phyloP scores from a whole-genome alignment of 192 early-diverging fungal genomes.

The Spinellus fusiger region DNA sequence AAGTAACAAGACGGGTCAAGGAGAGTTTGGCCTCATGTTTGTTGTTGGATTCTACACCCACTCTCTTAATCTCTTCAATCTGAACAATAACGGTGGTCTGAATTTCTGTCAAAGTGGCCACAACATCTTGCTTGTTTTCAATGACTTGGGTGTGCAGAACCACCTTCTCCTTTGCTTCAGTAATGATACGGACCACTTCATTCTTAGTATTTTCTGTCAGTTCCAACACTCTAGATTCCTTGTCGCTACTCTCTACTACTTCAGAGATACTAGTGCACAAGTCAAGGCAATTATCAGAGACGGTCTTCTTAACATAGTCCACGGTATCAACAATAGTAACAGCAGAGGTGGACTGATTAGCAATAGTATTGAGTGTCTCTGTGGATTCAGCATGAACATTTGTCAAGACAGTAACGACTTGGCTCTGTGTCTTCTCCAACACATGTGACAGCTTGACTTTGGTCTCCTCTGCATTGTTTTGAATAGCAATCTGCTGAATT shows the following conservation, averaged over 20 bases:
- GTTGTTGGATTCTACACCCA: background rate
- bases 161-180: slow-evolving; percentile 1
- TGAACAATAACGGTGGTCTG: slow-evolving; percentile 4
- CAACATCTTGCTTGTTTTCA: background rate
- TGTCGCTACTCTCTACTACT: background rate
- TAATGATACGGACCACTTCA: slow-evolving; percentile 5
- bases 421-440: background rate
- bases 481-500: slow-evolving; percentile 7
- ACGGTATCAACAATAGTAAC: slow-evolving; percentile 11
- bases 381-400: background rate
- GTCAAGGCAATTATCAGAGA: background rate
- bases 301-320: slow-evolving; percentile 1
- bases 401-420: background rate
- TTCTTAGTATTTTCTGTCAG: slow-evolving; percentile 1
- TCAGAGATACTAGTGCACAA: background rate
- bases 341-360: background rate
- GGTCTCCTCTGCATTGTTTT: background rate
- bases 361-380: background rate
- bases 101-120: background rate
- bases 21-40: background rate
- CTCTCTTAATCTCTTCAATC: slow-evolving; percentile 6
- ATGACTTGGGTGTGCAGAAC: background rate
- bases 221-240: background rate
- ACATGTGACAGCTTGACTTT: slow-evolving; percentile 1
- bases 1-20: background rate